These are phyloP conservation scores for Solanum appendiculatum DNA, from an alignment of 257 asterid genomes.

Conservation along the genomic window DNA sequence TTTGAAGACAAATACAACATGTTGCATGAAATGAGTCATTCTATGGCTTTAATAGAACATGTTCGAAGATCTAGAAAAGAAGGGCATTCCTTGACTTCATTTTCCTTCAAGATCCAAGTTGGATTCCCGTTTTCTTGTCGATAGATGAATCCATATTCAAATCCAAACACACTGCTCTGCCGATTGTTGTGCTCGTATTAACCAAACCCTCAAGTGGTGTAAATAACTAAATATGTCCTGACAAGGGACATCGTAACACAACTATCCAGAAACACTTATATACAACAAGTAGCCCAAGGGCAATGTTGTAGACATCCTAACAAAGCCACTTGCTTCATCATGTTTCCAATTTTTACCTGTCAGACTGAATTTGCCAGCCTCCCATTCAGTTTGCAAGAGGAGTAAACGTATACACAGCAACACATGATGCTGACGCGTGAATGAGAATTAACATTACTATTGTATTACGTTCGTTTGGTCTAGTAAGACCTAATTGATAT, in stretches of 20 bases:
- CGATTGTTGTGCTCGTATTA: background rate
- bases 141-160: background rate
- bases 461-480: background rate
- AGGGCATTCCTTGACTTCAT: background rate
- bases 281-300: background rate
- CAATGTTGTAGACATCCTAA: background rate
- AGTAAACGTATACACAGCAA: background rate
- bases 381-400: background rate
- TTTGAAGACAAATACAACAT: background rate
- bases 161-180: background rate
- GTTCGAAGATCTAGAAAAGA: background rate
- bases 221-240: background rate
- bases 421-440: background rate
- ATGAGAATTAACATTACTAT: background rate
- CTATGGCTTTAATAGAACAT: background rate
- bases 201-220: background rate
- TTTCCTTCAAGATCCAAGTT: background rate
- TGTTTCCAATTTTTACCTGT: background rate
- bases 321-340: background rate
- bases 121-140: background rate
- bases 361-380: background rate
- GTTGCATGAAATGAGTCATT: background rate
- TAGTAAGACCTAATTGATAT: background rate
- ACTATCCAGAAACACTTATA: background rate
- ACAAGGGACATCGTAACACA: background rate